These are phyloP conservation scores for Magnaporthiopsis incrustans DNA, from an alignment of 2,329 filamentous ascomycete genomes.

Conservation along the genomic window DNA sequence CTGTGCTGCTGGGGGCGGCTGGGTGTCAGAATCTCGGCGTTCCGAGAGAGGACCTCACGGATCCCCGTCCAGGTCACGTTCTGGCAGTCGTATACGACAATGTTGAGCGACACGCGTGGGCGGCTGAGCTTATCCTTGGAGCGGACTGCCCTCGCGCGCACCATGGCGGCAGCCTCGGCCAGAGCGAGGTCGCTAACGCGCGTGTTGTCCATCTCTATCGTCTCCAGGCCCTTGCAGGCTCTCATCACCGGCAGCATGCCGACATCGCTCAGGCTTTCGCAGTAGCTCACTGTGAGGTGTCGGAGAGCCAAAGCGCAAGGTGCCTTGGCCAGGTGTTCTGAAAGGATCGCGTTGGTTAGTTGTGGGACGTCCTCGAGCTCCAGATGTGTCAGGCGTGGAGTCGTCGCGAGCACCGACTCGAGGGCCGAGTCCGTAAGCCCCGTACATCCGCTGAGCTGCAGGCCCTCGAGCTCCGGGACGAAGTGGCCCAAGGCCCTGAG, in stretches of 20 bases:
- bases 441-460: conserved; percentile 75
- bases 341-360: conserved; percentile 67
- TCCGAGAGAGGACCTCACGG: conserved; percentile 76
- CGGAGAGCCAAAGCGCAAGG: conserved; percentile 64
- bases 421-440: conserved; percentile 67
- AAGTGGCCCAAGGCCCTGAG: conserved; percentile 65
- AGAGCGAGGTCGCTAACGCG: conserved; percentile 80
- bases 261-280: conserved; percentile 72
- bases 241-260: conserved; percentile 81
- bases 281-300: conserved; percentile 85
- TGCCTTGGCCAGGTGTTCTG: conserved; percentile 64
- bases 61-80: conserved; percentile 91
- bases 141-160: conserved; percentile 53
- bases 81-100: conserved; percentile 86
- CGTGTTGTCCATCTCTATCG: conserved; percentile 87
- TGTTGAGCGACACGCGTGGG: conserved; percentile 56
- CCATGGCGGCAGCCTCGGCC: conserved; percentile 74
- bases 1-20: background rate
- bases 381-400: conserved; percentile 72
- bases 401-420: conserved; percentile 62
- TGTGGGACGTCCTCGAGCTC: conserved; percentile 80
- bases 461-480: conserved; percentile 70
- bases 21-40: conserved; percentile 54
- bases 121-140: conserved; percentile 26
- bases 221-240: conserved; percentile 59